These are phyloP conservation scores for Monosporascus cannonballus DNA, from an alignment of 2,329 filamentous ascomycete species.

Conservation along the genomic window DNA sequence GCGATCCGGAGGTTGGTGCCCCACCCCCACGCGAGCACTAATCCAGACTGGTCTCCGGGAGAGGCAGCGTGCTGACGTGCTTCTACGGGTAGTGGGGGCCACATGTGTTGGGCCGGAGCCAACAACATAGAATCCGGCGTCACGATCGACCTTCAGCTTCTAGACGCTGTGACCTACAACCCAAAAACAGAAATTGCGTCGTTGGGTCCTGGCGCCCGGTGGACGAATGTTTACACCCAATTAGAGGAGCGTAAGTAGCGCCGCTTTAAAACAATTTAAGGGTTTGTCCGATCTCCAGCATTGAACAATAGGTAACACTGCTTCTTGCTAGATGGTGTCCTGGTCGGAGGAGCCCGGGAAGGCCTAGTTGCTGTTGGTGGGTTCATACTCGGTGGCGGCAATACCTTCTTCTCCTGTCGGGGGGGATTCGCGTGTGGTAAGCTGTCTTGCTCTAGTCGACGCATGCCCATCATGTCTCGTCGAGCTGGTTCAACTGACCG, in stretches of 20 bases:
- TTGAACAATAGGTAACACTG: neutral
- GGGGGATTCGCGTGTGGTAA: neutral
- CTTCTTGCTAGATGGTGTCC: neutral
- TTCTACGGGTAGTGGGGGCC: neutral
- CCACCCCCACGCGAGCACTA: neutral
- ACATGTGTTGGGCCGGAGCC: neutral
- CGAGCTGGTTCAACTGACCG: neutral
- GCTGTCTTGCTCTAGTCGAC: neutral
- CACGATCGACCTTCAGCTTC: neutral
- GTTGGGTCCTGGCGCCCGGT: neutral
- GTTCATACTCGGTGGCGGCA: neutral
- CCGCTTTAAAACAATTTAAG: neutral
- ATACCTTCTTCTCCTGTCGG: neutral
- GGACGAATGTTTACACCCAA: neutral
- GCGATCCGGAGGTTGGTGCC: slow-evolving; percentile 1
- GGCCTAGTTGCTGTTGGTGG: neutral
- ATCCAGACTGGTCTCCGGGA: neutral
- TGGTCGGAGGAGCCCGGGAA: neutral
- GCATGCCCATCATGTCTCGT: neutral
- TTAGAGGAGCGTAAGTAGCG: neutral
- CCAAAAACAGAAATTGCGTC: neutral
- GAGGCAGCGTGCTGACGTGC: neutral
- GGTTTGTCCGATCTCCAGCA: neutral
- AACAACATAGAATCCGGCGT: neutral
- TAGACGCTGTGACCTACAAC: neutral